Evolutionary conservation across 257 asterid species (phyloP).

Genomic region (Misopates orontium): DNA sequence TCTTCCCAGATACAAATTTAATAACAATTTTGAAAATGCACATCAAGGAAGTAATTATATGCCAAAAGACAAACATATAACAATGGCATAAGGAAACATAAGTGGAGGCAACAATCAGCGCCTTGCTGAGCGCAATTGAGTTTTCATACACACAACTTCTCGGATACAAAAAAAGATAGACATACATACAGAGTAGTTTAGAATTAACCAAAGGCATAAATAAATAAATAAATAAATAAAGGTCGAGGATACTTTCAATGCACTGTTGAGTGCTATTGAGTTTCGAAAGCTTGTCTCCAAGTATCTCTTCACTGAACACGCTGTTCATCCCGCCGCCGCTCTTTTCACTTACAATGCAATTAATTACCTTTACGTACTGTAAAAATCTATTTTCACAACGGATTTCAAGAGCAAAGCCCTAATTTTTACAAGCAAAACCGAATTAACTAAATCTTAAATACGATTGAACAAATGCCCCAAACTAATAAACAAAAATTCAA

Average conservation of each 20-base stretch:
- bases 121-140: not conserved
- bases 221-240: not conserved
- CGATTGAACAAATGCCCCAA: conserved; percentile 37
- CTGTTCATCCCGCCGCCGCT: conserved; percentile 83
- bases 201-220: not conserved
- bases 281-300: conserved; percentile 90
- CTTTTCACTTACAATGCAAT: conserved; percentile 19
- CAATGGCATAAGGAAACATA: not conserved
- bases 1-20: not conserved
- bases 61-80: not conserved
- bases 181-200: too few species aligned
- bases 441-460: conserved; percentile 24
- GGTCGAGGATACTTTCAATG: conserved; percentile 75
- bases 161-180: too few species aligned
- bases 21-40: not conserved
- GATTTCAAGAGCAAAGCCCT: conserved; percentile 35
- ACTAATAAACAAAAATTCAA: conserved; percentile 25
- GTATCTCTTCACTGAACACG: conserved; percentile 65
- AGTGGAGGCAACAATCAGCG: not conserved
- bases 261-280: conserved; percentile 90
- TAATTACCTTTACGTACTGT: too few species aligned
- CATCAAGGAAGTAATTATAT: conserved; percentile 13
- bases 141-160: not conserved
- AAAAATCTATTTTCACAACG: too few species aligned
- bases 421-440: conserved; percentile 14